Percentiles rank a stretch among this genome's conserved stretches.
These are phyloP conservation scores for Andalucia godoyi DNA, from an alignment of 78 protist species.

Conservation along the genomic window DNA sequence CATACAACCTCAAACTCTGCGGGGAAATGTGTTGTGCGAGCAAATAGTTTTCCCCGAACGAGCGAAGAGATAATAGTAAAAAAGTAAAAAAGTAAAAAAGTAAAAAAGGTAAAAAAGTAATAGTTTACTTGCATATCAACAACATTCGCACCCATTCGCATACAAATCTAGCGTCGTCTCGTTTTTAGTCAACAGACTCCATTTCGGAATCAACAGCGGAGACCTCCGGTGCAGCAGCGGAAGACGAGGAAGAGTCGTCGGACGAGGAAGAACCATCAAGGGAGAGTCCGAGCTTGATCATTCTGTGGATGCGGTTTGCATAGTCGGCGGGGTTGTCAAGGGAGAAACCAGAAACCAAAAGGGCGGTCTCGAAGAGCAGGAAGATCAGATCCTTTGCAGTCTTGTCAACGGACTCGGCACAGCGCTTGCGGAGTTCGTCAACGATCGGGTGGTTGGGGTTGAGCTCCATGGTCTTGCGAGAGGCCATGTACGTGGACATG, in stretches of 20 bases:
- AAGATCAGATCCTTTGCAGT: constrained; percentile 88
- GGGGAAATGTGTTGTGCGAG: background rate
- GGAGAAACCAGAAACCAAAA: constrained; percentile 95
- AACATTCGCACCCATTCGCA: background rate
- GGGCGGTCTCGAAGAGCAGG: constrained; percentile 93
- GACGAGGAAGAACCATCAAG: constrained; percentile 28
- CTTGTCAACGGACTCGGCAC: constrained; percentile 65
- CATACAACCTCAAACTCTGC: background rate
- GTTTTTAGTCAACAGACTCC: constrained; percentile 78
- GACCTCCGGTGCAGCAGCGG: constrained; percentile 32
- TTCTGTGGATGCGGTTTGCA: constrained; percentile 90
- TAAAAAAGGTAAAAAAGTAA: too few species aligned
- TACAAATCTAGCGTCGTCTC: background rate
- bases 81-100: too few species aligned
- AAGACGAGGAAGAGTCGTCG: background rate
- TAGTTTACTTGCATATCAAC: background rate
- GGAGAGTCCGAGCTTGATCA: constrained; percentile 90
- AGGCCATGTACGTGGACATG: constrained; percentile 89
- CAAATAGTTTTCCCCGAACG: background rate
- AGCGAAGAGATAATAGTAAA: too few species aligned
- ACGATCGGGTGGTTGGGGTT: constrained; percentile 94
- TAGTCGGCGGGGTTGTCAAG: constrained; percentile 89
- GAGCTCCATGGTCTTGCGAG: constrained; percentile 94
- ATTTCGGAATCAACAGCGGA: constrained; percentile 40
- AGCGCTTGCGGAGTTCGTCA: constrained; percentile 59